phyloP scores from a whole-genome alignment of 768 basidiomycete species.

The Leccinum uliginosum region DNA sequence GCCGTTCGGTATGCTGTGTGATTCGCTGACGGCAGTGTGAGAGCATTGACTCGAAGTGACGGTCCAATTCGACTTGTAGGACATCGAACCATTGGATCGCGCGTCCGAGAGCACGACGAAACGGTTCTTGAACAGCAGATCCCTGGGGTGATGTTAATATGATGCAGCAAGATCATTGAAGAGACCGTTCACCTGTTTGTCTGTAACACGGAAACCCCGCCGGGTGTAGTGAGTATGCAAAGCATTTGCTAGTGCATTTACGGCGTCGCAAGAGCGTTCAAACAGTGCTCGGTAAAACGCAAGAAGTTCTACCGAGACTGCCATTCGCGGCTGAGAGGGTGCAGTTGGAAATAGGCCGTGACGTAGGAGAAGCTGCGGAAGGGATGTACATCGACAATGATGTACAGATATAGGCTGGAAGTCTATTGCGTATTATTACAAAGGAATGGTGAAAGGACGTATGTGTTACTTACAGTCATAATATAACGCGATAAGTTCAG shows the following conservation, averaged over 20 bases:
- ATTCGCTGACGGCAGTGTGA: neutral
- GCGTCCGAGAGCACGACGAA: slow-evolving; percentile 23
- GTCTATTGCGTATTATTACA: neutral
- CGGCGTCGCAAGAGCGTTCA: slow-evolving; percentile 27
- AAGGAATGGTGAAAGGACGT: neutral
- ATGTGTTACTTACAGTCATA: neutral
- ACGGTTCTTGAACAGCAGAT: slow-evolving; percentile 26
- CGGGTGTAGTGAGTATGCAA: neutral
- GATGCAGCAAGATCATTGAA: neutral
- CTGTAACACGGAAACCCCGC: slow-evolving; percentile 8
- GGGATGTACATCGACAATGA: neutral
- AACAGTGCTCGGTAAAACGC: slow-evolving; percentile 33
- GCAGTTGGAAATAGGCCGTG: slow-evolving; percentile 34
- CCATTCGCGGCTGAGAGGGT: slow-evolving; percentile 20
- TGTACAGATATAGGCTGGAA: neutral
- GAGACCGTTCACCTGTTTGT: neutral
- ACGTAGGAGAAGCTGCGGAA: slow-evolving; percentile 16
- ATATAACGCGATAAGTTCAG: neutral
- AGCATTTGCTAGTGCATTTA: neutral
- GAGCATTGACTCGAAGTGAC: neutral
- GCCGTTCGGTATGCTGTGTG: neutral
- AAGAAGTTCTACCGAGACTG: slow-evolving; percentile 12
- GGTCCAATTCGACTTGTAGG: slow-evolving; percentile 14
- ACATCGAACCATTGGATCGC: slow-evolving; percentile 30
- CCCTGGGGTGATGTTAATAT: neutral